A percentile compares a stretch with the other conserved stretches of the same genome.
These are phyloP conservation scores for Wickerhamomyces tratensis DNA, from an alignment of 805 yeast genomes.

Conservation along the genomic window DNA sequence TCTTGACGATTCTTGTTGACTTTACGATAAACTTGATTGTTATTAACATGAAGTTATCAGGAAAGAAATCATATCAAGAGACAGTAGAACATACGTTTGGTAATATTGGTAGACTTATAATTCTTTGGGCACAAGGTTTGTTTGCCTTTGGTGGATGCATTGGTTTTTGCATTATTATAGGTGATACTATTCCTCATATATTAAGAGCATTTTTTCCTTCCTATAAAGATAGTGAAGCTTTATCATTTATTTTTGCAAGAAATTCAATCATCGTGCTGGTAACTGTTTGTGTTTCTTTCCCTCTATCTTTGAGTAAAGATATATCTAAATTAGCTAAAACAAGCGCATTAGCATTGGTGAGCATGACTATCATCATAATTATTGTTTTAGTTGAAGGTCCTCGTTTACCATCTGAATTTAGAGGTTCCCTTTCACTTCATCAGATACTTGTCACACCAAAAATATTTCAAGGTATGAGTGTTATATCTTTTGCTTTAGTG, in stretches of 20 bases:
- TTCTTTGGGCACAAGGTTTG: slow-evolving; percentile 69
- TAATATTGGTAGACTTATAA: slow-evolving; percentile 50
- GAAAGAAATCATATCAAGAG: slow-evolving; percentile 73
- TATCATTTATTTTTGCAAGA: slow-evolving; percentile 52
- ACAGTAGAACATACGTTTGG: slow-evolving; percentile 80
- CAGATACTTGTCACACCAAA: slow-evolving; percentile 49
- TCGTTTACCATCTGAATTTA: slow-evolving; percentile 32
- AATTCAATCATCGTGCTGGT: slow-evolving; percentile 63
- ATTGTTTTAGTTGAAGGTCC: slow-evolving; percentile 75
- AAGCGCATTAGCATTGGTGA: slow-evolving; percentile 72
- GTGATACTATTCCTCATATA: slow-evolving; percentile 92
- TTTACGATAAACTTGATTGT: slow-evolving; percentile 83
- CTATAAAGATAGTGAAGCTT: slow-evolving; percentile 20
- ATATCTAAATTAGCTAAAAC: slow-evolving; percentile 84
- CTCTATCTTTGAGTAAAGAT: slow-evolving; percentile 70
- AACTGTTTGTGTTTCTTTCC: slow-evolving; percentile 68
- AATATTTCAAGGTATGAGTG: slow-evolving; percentile 86
- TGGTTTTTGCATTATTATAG: slow-evolving; percentile 91
- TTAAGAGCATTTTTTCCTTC: slow-evolving; percentile 53
- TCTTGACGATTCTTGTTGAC: slow-evolving; percentile 66
- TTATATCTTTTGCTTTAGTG: slow-evolving; percentile 88
- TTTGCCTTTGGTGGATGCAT: slow-evolving; percentile 93
- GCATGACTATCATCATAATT: slow-evolving; percentile 72
- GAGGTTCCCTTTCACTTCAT: slow-evolving; percentile 34
- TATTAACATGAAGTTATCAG: slow-evolving; percentile 69